These are phyloP conservation scores for Pseudofabraea citricarpa DNA, from an alignment of 2,329 filamentous ascomycete species.

Conservation along the genomic window DNA sequence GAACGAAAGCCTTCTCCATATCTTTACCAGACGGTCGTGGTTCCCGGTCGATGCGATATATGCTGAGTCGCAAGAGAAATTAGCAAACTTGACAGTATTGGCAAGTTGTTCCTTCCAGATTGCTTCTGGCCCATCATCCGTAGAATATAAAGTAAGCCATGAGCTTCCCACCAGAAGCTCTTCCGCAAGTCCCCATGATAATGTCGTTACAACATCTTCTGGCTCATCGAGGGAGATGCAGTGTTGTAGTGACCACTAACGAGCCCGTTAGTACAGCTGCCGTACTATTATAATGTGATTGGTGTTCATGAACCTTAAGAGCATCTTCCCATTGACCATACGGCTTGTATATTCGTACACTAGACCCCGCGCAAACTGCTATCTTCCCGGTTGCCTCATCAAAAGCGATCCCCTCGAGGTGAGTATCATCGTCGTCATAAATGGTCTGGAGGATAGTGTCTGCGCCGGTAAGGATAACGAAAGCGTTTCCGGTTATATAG, in stretches of 20 bases:
- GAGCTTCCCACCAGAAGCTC: slow-evolving; percentile 78
- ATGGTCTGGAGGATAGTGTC: slow-evolving; percentile 80
- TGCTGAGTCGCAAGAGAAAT: slow-evolving; percentile 80
- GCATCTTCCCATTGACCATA: slow-evolving; percentile 65
- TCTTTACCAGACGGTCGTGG: slow-evolving; percentile 80
- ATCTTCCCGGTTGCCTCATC: slow-evolving; percentile 84
- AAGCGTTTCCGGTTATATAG: slow-evolving; percentile 85
- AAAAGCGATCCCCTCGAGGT: slow-evolving; percentile 70
- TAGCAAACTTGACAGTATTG: slow-evolving; percentile 67
- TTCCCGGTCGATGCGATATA: slow-evolving; percentile 78
- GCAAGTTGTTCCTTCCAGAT: slow-evolving; percentile 75
- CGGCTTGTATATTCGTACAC: slow-evolving; percentile 75
- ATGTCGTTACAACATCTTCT: slow-evolving; percentile 39
- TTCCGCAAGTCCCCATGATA: slow-evolving; percentile 85
- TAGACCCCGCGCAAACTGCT: slow-evolving; percentile 62
- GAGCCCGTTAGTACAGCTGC: slow-evolving; percentile 14
- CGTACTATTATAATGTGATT: too few relatives aligned
- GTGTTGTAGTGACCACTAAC: slow-evolving; percentile 62
- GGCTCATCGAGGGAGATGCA: slow-evolving; percentile 46
- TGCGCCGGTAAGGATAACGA: slow-evolving; percentile 75
- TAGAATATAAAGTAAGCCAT: slow-evolving; percentile 64
- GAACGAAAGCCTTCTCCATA: slow-evolving; percentile 86
- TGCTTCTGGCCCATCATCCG: slow-evolving; percentile 42
- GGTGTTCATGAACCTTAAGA: slow-evolving; percentile 73
- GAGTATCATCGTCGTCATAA: slow-evolving; percentile 68